A percentile compares a stretch with the other conserved stretches of the same genome.
phyloP scores from a whole-genome alignment of 1,284 basidiomycete genomes.

The Rhodofomes roseus region DNA sequence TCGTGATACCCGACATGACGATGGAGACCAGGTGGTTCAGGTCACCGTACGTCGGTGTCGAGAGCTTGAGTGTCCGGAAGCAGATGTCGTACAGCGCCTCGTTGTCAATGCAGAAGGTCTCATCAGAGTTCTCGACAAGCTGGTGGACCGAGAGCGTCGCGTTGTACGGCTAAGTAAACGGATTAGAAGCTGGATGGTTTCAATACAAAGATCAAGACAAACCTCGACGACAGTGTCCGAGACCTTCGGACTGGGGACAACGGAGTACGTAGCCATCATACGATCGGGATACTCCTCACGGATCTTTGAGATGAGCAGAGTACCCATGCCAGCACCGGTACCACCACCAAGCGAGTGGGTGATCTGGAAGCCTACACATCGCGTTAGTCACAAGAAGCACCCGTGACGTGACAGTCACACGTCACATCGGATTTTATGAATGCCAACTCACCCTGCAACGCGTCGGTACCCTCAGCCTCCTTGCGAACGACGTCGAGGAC shows the following conservation, averaged over 20 bases:
- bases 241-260: conserved; percentile 94
- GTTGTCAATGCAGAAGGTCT: conserved; percentile 97
- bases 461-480: conserved; percentile 90
- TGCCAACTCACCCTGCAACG: conserved; percentile 71
- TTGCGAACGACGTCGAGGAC: conserved; percentile 88
- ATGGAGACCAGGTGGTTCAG: conserved; percentile 96
- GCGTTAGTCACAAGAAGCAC: conserved; percentile 12
- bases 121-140: conserved; percentile 94
- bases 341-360: conserved; percentile 97
- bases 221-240: conserved; percentile 97
- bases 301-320: conserved; percentile 88
- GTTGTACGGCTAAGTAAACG: conserved; percentile 77
- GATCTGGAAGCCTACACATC: conserved; percentile 82
- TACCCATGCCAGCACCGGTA: conserved; percentile 92
- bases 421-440: conserved; percentile 4
- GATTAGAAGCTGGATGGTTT: neutral
- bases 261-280: conserved; percentile 97
- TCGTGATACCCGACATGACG: conserved; percentile 98
- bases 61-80: conserved; percentile 94
- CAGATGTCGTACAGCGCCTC: conserved; percentile 99
- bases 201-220: conserved; percentile 10
- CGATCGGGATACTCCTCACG: conserved; percentile 93
- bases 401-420: conserved; percentile 17
- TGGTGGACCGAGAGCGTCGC: conserved; percentile 93
- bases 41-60: conserved; percentile 92